Evolutionary conservation across 1,284 basidiomycete genomes (phyloP).

Genomic region (Cutaneotrichosporon cyanovorans): DNA sequence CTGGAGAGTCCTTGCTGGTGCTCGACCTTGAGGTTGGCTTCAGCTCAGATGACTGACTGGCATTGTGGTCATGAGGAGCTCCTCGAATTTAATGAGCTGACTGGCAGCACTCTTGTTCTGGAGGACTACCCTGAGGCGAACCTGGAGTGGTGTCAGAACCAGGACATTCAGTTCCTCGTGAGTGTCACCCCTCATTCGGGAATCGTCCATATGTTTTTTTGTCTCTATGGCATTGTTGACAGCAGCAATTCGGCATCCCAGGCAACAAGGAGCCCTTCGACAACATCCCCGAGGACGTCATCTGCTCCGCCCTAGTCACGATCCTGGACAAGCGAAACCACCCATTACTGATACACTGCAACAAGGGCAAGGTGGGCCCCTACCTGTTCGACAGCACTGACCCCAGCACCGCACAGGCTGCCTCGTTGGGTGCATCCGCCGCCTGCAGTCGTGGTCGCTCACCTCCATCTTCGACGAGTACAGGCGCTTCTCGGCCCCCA

Average conservation of each 20-base stretch:
- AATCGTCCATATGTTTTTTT: too few species aligned
- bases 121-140: slow-evolving; percentile 53
- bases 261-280: slow-evolving; percentile 53
- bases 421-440: slow-evolving; percentile 51
- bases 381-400: neutral
- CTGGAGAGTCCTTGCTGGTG: too few species aligned
- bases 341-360: slow-evolving; percentile 54
- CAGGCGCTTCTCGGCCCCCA: slow-evolving; percentile 49
- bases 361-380: slow-evolving; percentile 51
- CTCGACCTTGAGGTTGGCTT: too few species aligned
- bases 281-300: slow-evolving; percentile 52
- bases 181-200: slow-evolving; percentile 4
- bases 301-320: slow-evolving; percentile 50
- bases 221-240: slow-evolving; percentile 4
- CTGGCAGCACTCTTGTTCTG: slow-evolving; percentile 46
- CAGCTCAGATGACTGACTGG: too few species aligned
- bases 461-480: slow-evolving; percentile 54
- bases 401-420: slow-evolving; percentile 52
- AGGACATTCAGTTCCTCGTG: slow-evolving; percentile 44
- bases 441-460: slow-evolving; percentile 51
- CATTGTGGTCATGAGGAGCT: slow-evolving; percentile 27
- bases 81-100: too few species aligned
- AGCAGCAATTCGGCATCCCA: slow-evolving; percentile 52
- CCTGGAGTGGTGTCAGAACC: slow-evolving; percentile 45
- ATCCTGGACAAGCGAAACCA: slow-evolving; percentile 53